Evolutionary conservation across 1,284 basidiomycete genomes (phyloP), one percentile per base, ranked within the genome.

Genomic region (Sphagnurus paluster): DNA sequence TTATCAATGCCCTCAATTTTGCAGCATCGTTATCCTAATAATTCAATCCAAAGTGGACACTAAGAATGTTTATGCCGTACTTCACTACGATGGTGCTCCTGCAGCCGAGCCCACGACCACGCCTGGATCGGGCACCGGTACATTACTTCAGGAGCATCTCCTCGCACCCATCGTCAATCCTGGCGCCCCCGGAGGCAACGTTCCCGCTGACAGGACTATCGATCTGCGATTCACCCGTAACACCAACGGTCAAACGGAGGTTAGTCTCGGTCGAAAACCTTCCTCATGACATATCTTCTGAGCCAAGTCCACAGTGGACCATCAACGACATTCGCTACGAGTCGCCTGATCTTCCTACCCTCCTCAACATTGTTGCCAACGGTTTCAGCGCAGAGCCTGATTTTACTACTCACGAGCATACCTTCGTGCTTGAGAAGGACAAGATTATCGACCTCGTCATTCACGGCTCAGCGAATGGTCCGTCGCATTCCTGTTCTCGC

Each of bases 361-460:
- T 65, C 30, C 49, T 63, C 7, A 57, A 62, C 11, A 59, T 63
- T 39, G 52, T 64, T 8, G 49, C 42, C 1, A 59, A 48, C 46
- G 64, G 53, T 25, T 67, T 49, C 45, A 53, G 61, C 13, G 34
- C 45, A 4, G 56, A 57, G 23, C 48, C 47, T 25, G 62, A 68
- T n/a, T 67, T 65, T 44, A 54, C 59, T 1, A 46, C 57, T 1
- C 58, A 62, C 3, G 62, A 65, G 36, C 57, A 65, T 32, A 62
- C 61, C 0, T 57, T 57, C 26, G 57, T 65, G 11, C 50, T 65
- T 3, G 49, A 59, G 16, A 50, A 46, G 3, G 60, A 66, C 44
- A 55, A 64, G 28, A 57, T 62, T 4, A 58, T 70, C 23, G 62
- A 69, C 29, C 53, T 69, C 9, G 56, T 57, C 11, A 61, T 71